phyloP scores from a whole-genome alignment of 169 alveolate genomes.

The Eimeria acervulina region DNA sequence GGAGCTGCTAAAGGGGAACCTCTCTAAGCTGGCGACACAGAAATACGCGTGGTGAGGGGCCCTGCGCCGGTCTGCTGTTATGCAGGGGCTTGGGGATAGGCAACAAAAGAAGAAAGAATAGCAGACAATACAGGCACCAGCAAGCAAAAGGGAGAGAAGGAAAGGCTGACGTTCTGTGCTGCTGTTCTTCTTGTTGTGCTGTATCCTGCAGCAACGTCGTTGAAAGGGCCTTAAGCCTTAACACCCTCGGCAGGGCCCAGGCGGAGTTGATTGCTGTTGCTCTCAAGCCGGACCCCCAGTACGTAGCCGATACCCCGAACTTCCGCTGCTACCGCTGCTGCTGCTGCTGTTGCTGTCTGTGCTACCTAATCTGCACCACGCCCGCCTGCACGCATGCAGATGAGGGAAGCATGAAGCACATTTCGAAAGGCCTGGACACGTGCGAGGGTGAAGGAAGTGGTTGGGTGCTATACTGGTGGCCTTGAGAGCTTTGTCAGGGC shows the following conservation, averaged over 20 bases:
- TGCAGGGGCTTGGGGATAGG: neutral
- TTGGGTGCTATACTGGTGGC: too few species aligned
- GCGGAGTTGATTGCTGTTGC: slow-evolving; percentile 67
- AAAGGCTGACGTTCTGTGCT: neutral
- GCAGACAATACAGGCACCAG: too few species aligned
- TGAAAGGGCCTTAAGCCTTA: slow-evolving; percentile 75
- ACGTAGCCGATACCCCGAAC: neutral
- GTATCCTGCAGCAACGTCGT: slow-evolving; percentile 80
- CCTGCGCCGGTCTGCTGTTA: neutral
- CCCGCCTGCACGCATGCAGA: neutral
- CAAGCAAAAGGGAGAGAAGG: too few species aligned
- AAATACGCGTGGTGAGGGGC: slow-evolving; percentile 81
- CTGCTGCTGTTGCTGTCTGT: too few species aligned
- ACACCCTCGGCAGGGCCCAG: slow-evolving; percentile 79
- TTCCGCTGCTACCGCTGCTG: neutral
- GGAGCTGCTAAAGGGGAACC: slow-evolving; percentile 52
- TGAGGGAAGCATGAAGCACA: too few species aligned
- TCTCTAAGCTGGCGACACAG: slow-evolving; percentile 57
- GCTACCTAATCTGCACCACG: too few species aligned
- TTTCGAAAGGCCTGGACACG: too few species aligned
- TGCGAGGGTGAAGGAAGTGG: too few species aligned
- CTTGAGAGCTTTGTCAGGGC: too few species aligned
- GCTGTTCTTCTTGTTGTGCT: neutral
- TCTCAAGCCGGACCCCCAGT: slow-evolving; percentile 44
- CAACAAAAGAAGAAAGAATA: too few species aligned